Base-by-base conservation (phyloP, 495 filamentous ascomycete genomes). In the Lichenothelia convexa region DNA sequence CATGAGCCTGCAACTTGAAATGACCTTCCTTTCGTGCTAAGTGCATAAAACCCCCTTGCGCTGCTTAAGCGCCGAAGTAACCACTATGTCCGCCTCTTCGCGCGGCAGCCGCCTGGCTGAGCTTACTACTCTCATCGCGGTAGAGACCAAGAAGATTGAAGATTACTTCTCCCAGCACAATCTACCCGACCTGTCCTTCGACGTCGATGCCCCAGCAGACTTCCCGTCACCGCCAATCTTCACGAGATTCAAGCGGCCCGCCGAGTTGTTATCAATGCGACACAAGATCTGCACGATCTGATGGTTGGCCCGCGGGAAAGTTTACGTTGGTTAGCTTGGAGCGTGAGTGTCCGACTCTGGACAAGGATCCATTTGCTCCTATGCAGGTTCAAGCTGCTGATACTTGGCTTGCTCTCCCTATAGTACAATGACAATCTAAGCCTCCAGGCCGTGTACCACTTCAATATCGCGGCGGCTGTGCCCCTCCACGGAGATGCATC, bases 251-350 rank as follows among this genome's bases (percentile, higher is more conserved):
- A 40, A 34, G 19, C 24, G 18, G 29, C 38, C 8, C 38, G 38
- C 4, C 29, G 29, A 12, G 19, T 12, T 3, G 17, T 40, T 9
- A 21, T 40, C n/a, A 34, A 34, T 40, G 38, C 38, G 3, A 40
- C 38, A 5, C 15, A 40, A 18, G 30, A 33, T 20, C 38, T 40
- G 30, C 38, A 40, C 24, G 38, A 40, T 34, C 21, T 40, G 38
- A 34, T 40, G 38, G 38, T 40, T 5, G 38, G 38, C 16, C 38
- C 38, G 30, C 29, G 38, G n/a, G 38, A 40, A 21, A 40, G 15
- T 20, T 12, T 40, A 12, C 38, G 38, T 1, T 40, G 38, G 38
- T 22, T 40, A 31, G 29, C 38, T n/a, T 40, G 38, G 29, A 40
- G 30, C 21, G 38, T 40, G 24, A 7, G 29, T 40, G 18, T 4